Percentiles rank a stretch among this genome's conserved stretches.
phyloP scores from a whole-genome alignment of 2,329 filamentous ascomycete genomes.

The Aspergillus neotritici region DNA sequence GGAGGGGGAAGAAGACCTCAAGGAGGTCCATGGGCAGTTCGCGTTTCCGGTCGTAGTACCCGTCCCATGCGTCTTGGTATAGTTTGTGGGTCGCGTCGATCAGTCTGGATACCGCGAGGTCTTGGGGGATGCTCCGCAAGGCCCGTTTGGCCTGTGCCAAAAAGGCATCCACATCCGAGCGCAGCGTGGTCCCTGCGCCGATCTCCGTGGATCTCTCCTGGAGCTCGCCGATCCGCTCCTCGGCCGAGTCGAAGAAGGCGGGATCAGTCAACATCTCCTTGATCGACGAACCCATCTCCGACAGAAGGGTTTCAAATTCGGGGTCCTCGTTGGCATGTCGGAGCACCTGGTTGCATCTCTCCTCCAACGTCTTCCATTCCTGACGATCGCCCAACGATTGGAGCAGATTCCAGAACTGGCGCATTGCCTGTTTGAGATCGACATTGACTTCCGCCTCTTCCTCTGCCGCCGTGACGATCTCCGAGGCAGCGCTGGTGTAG shows the following conservation, averaged over 20 bases:
- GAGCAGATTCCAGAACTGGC: slow-evolving; percentile 74
- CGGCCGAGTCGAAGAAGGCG: slow-evolving; percentile 72
- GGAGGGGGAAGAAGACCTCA: slow-evolving; percentile 72
- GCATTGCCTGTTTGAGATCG: slow-evolving; percentile 67
- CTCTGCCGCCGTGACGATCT: slow-evolving; percentile 60
- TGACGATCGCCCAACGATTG: slow-evolving; percentile 69
- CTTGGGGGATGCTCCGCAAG: slow-evolving; percentile 61
- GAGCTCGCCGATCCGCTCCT: slow-evolving; percentile 58
- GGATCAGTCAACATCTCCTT: slow-evolving; percentile 82
- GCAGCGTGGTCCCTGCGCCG: slow-evolving; percentile 61
- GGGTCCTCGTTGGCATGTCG: slow-evolving; percentile 70
- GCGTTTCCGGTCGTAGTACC: slow-evolving; percentile 58
- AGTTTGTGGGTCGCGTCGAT: slow-evolving; percentile 62
- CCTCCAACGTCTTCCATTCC: slow-evolving; percentile 70
- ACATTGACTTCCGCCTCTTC: slow-evolving; percentile 68
- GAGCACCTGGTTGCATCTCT: slow-evolving; percentile 63
- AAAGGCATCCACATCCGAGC: slow-evolving; percentile 66
- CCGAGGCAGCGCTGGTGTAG: slow-evolving; percentile 68
- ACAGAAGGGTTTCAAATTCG: slow-evolving; percentile 73
- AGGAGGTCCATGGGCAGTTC: slow-evolving; percentile 70
- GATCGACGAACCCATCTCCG: slow-evolving; percentile 65
- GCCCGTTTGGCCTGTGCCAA: slow-evolving; percentile 64
- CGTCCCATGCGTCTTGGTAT: slow-evolving; percentile 62
- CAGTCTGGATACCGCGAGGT: slow-evolving; percentile 66
- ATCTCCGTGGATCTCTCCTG: slow-evolving; percentile 53